Conservation (phyloP, 345 rosid species). For the Salix viminalis region DNA sequence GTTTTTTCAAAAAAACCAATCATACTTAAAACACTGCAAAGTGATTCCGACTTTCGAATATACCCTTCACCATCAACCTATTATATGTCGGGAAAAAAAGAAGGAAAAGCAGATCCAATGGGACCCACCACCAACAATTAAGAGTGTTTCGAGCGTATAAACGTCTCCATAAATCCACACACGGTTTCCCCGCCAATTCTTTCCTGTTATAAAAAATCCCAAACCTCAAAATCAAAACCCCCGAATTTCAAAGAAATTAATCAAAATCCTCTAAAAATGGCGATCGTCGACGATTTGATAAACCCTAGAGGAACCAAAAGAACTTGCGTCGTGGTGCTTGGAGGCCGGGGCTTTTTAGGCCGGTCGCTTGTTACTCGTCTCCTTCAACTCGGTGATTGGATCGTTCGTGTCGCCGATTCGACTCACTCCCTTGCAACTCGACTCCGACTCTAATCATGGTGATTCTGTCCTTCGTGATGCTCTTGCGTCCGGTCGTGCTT, state of each 20-base stretch:
- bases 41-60: too few relatives aligned
- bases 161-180: background rate
- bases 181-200: slow-evolving; percentile 22
- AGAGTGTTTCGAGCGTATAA: too few relatives aligned
- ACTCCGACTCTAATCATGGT: slow-evolving; percentile 23
- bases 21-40: too few relatives aligned
- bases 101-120: background rate
- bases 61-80: too few relatives aligned
- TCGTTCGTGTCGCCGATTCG: slow-evolving; percentile 81
- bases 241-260: background rate
- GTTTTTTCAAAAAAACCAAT: too few relatives aligned
- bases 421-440: slow-evolving; percentile 45
- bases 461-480: slow-evolving; percentile 59
- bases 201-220: background rate
- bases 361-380: slow-evolving; percentile 65
- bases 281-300: slow-evolving; percentile 32
- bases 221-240: background rate
- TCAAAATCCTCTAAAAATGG: background rate
- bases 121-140: slow-evolving; percentile 6
- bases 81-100: background rate
- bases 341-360: slow-evolving; percentile 81
- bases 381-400: slow-evolving; percentile 63
- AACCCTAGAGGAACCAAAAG: slow-evolving; percentile 13
- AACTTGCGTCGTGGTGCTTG: slow-evolving; percentile 76
- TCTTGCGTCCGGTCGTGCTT: slow-evolving; percentile 62